phyloP scores from a whole-genome alignment of 768 basidiomycete species.

The Atractiella rhizophila region DNA sequence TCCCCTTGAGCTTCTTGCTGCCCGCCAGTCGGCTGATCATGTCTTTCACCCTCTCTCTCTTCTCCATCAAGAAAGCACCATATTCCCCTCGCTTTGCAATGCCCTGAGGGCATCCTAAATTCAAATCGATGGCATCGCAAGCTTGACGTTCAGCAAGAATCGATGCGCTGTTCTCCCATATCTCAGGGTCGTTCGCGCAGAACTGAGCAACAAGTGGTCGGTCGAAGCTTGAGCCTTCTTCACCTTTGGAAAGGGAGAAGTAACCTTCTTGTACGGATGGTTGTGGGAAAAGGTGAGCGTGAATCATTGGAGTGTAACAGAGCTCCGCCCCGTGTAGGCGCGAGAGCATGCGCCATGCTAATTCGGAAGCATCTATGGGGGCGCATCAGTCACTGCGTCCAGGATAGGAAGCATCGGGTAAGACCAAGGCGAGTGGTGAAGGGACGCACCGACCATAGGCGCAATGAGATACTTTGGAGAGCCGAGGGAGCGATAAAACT shows the following conservation, averaged over 20 bases:
- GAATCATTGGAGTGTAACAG: constrained; percentile 95
- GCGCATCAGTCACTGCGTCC: neutral
- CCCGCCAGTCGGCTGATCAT: constrained; percentile 23
- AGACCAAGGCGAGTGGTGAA: constrained; percentile 23
- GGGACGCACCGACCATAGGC: constrained; percentile 97
- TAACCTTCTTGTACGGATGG: constrained; percentile 35
- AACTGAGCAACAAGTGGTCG: constrained; percentile 28
- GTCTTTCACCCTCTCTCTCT: constrained; percentile 51
- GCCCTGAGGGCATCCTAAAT: constrained; percentile 71
- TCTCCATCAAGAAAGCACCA: constrained; percentile 75
- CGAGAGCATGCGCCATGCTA: constrained; percentile 60
- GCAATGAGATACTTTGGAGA: constrained; percentile 75
- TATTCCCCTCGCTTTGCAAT: constrained; percentile 71
- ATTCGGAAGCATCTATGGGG: neutral
- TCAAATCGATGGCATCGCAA: constrained; percentile 86
- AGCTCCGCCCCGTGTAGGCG: constrained; percentile 64
- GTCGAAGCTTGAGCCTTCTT: constrained; percentile 40
- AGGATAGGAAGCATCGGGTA: too few species aligned
- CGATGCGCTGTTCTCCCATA: constrained; percentile 50
- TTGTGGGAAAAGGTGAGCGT: constrained; percentile 54
- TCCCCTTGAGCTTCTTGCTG: too few species aligned
- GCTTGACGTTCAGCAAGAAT: constrained; percentile 35
- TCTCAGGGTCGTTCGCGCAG: constrained; percentile 65
- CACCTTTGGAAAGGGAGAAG: constrained; percentile 43
- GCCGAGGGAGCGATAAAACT: constrained; percentile 56